Evolutionary conservation across 805 yeast genomes (phyloP).

Genomic region (Diddensiella caesifluorescens): DNA sequence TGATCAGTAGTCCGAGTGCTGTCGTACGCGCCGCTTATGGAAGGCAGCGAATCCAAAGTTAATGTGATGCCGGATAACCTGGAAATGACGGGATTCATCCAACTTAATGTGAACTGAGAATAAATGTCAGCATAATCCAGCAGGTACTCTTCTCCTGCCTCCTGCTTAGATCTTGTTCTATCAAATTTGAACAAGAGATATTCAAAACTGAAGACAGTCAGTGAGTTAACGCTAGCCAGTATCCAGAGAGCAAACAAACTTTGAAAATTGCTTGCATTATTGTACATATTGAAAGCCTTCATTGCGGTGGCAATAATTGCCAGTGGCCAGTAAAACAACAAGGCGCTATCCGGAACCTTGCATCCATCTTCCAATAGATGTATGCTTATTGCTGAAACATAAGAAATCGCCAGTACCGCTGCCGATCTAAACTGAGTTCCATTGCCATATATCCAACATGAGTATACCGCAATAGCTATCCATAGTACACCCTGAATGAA

Average conservation of each 20-base stretch:
- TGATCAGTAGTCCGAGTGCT: slow-evolving; percentile 10
- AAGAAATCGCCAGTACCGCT: slow-evolving; percentile 2
- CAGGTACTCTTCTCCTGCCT: slow-evolving; percentile 8
- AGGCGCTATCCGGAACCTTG: slow-evolving; percentile 17
- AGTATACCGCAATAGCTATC: slow-evolving; percentile 4
- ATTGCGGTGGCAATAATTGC: slow-evolving; percentile 12
- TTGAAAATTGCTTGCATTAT: background rate
- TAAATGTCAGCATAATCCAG: slow-evolving; percentile 45
- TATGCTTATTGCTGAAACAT: slow-evolving; percentile 8
- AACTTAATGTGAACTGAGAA: slow-evolving; percentile 47
- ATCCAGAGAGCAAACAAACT: background rate
- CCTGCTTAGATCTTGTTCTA: background rate
- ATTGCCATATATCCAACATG: slow-evolving; percentile 4
- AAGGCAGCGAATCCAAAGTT: slow-evolving; percentile 32
- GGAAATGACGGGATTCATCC: slow-evolving; percentile 58
- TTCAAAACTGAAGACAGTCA: slow-evolving; percentile 9
- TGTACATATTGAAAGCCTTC: slow-evolving; percentile 13
- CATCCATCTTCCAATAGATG: slow-evolving; percentile 17
- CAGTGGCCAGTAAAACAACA: slow-evolving; percentile 17
- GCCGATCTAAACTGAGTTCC: slow-evolving; percentile 13
- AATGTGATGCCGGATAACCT: slow-evolving; percentile 44
- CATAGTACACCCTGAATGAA: slow-evolving; percentile 5
- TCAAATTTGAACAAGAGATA: slow-evolving; percentile 1
- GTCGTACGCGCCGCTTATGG: slow-evolving; percentile 34
- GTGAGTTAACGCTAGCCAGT: slow-evolving; percentile 3